phyloP scores from a whole-genome alignment of 2,329 filamentous ascomycete genomes.

The Aureobasidium sp. region DNA sequence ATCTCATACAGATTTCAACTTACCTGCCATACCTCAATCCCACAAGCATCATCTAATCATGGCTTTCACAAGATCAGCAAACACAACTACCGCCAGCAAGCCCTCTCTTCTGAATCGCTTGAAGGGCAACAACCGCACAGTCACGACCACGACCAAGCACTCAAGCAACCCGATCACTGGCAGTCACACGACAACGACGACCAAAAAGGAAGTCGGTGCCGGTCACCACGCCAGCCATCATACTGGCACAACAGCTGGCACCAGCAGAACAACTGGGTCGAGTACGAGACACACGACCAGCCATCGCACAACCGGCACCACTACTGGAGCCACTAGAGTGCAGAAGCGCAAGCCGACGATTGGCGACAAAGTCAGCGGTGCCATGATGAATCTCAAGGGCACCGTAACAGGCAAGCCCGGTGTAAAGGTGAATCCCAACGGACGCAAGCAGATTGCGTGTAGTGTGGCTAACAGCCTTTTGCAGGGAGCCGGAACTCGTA shows the following conservation, averaged over 20 bases:
- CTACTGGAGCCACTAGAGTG: constrained; percentile 35
- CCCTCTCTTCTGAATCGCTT: constrained; percentile 63
- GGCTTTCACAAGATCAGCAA: constrained; percentile 17
- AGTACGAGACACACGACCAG: constrained; percentile 21
- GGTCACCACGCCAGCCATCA: constrained; percentile 28
- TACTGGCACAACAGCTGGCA: constrained; percentile 26
- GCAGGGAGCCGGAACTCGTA: constrained; percentile 37
- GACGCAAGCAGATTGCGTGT: neutral
- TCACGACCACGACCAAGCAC: constrained; percentile 47
- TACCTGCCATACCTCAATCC: neutral
- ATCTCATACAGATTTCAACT: neutral
- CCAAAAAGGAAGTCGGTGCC: constrained; percentile 34
- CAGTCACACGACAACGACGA: constrained; percentile 42
- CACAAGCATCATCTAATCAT: constrained; percentile 1
- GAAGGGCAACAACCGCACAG: constrained; percentile 46
- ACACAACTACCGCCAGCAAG: constrained; percentile 42
- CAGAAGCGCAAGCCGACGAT: constrained; percentile 70
- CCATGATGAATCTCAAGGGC: constrained; percentile 77
- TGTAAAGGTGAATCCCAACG: constrained; percentile 64
- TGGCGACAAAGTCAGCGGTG: constrained; percentile 82
- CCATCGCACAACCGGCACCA: constrained; percentile 31
- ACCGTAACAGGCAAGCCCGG: constrained; percentile 73
- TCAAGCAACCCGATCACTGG: constrained; percentile 46
- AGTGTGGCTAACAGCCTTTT: constrained; percentile 12
- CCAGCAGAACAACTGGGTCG: constrained; percentile 28